Percentiles rank a stretch among this genome's conserved stretches.
phyloP scores from a whole-genome alignment of 1,284 basidiomycete species.

The Sanghuangporus weigelae region DNA sequence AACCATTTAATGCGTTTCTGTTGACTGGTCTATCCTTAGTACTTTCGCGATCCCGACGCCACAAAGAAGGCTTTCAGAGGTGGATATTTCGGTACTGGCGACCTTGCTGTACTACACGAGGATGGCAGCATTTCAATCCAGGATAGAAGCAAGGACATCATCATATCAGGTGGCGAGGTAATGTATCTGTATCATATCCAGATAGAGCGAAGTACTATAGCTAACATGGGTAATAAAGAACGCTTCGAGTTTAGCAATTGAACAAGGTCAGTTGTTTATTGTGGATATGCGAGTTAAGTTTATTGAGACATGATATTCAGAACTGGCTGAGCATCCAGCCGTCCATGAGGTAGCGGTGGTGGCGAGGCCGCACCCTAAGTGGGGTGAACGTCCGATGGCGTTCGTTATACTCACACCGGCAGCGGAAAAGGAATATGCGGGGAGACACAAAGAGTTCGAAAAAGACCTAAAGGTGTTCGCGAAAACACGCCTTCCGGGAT shows the following conservation, averaged over 20 bases:
- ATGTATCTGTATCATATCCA: slow-evolving; percentile 17
- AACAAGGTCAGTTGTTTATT: slow-evolving; percentile 51
- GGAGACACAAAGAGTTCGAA: slow-evolving; percentile 50
- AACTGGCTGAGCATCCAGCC: slow-evolving; percentile 76
- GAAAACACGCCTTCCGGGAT: slow-evolving; percentile 62
- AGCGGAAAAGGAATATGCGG: slow-evolving; percentile 49
- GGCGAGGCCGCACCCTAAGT: slow-evolving; percentile 69
- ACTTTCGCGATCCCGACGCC: slow-evolving; percentile 74
- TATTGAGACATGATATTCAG: slow-evolving; percentile 32
- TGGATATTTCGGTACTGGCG: slow-evolving; percentile 75
- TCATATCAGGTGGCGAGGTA: slow-evolving; percentile 82
- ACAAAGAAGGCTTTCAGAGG: slow-evolving; percentile 75
- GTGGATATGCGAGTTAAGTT: background rate
- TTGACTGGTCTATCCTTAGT: slow-evolving; percentile 36
- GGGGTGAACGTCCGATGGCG: slow-evolving; percentile 88
- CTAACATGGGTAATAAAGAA: slow-evolving; percentile 45
- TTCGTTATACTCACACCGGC: slow-evolving; percentile 72
- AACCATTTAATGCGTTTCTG: background rate
- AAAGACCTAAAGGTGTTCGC: slow-evolving; percentile 62
- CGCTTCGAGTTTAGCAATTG: slow-evolving; percentile 81
- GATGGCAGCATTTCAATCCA: slow-evolving; percentile 68
- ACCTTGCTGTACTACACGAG: slow-evolving; percentile 78
- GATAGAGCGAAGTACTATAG: background rate
- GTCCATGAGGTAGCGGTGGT: slow-evolving; percentile 82
- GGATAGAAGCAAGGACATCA: slow-evolving; percentile 70